Evolutionary conservation across 129 eudicot species (phyloP), one percentile per base, ranked within the genome.

Genomic region (Helianthus tuberosus): DNA sequence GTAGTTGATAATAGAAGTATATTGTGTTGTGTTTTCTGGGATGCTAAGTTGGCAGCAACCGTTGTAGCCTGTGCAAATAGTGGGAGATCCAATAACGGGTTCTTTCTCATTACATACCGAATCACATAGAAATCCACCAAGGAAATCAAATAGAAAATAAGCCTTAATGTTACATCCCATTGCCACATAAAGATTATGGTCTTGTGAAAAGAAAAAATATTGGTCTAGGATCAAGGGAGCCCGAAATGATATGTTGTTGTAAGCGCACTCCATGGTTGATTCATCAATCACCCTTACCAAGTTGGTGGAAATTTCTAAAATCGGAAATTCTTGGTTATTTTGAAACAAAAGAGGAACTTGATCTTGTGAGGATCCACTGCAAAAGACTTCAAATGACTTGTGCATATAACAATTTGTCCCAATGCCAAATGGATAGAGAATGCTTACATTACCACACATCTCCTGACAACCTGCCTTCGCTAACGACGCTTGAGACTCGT

Each of bases 391-490:
- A 64, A 64, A 75, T 4, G 72, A 38, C 23, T 64, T 6, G 64
- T 63, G 5, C 51, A 52, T 0, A 69, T 16, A 64, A 64, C 72
- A 75, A 53, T 51, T 63, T 9, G 55, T 20, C 29, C 72, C 65
- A 2, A 75, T 64, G 64, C 72, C 79, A 38, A 11, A 75, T 23
- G 65, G 79, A 75, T 75, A 75, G 36, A 72, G 72, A 43, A 75
- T 64, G 20, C 46, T 75, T 75, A 64, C 1, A 61, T 64, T 64
- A 23, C 79, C 72, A 13, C 79, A 75, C 52, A 1, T 75, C 54
- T 75, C 72, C 65, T 64, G 65, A 62, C 79, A 75, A 38, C 72
- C 79, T 38, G 72, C 55, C 79, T 64, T 75, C 14, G 65, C 72
- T 63, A 63, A 39, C n/a, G 57, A 64, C 2, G 72, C 66, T 65